phyloP scores from a whole-genome alignment of 306 rosid species.

The Astragalus membranaceus region DNA sequence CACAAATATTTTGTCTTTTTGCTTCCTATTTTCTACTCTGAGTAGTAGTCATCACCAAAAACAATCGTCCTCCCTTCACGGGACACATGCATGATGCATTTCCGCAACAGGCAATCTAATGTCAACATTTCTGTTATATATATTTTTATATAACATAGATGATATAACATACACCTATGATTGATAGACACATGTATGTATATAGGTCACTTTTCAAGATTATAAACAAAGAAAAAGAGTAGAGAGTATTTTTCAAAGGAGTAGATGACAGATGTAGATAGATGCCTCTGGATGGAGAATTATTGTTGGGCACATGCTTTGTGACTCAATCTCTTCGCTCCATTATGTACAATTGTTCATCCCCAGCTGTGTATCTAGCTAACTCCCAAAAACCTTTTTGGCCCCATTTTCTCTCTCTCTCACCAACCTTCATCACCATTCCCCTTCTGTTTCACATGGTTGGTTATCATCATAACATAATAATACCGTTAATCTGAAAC shows the following conservation, averaged over 20 bases:
- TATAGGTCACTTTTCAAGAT: constrained; percentile 44
- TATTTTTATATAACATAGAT: background rate
- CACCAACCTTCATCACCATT: background rate
- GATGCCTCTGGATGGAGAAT: constrained; percentile 23
- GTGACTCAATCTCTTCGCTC: constrained; percentile 45
- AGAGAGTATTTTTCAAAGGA: constrained; percentile 21
- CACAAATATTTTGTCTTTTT: background rate
- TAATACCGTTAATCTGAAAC: background rate
- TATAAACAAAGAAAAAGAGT: constrained; percentile 40
- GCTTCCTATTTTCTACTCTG: background rate
- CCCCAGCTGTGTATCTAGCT: constrained; percentile 35
- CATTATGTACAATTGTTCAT: constrained; percentile 45
- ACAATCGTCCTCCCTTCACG: background rate
- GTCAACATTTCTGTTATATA: background rate
- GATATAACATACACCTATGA: constrained; percentile 18
- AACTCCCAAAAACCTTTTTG: constrained; percentile 12
- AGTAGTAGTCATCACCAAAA: background rate
- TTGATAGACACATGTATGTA: constrained; percentile 19
- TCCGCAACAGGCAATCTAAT: constrained; percentile 5
- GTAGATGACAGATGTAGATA: constrained; percentile 17
- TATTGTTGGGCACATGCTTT: constrained; percentile 43
- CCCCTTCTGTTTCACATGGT: too few relatives aligned
- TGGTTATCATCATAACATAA: too few relatives aligned
- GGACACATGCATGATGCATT: constrained; percentile 30
- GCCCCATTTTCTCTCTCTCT: constrained; percentile 26